Percentiles rank a stretch among this genome's conserved stretches.
Evolutionary conservation across 108 stramenopile species (phyloP).

Genomic region (Parietichytrium sp.): DNA sequence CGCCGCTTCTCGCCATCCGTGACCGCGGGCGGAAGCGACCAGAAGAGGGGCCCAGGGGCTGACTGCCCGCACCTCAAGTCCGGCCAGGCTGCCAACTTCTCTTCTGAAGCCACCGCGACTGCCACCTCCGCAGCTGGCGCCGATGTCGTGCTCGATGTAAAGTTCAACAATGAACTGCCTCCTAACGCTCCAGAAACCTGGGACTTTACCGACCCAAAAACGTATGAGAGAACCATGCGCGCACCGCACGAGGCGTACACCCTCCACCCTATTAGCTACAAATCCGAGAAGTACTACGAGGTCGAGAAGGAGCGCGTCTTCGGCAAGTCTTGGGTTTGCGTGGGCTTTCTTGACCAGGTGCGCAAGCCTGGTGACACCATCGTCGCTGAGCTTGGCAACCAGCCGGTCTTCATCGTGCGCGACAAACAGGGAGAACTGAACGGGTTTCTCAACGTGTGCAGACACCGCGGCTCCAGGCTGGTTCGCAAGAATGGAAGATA

Average conservation of each 20-base stretch:
- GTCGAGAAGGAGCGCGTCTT: conserved; percentile 40
- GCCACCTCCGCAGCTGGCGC: no score
- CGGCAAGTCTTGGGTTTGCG: conserved; percentile 36
- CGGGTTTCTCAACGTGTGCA: conserved; percentile 31
- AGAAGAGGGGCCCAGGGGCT: no score
- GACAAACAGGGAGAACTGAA: conserved; percentile 14
- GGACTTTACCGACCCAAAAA: conserved; percentile 9
- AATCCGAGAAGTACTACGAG: conserved; percentile 15
- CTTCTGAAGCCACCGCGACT: no score
- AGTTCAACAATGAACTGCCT: no score
- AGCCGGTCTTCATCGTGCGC: conserved; percentile 37
- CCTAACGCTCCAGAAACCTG: no score
- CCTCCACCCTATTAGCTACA: conserved; percentile 1
- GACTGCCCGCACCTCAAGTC: no score
- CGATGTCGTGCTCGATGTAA: no score
- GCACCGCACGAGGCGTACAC: conserved; percentile 35
- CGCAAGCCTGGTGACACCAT: conserved; percentile 38
- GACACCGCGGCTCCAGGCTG: conserved; percentile 36
- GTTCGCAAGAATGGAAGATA: conserved; percentile 31
- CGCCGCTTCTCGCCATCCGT: no score
- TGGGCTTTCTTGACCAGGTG: conserved; percentile 11
- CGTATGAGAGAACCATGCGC: background rate
- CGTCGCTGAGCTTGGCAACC: conserved; percentile 30
- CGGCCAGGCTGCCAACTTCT: no score
- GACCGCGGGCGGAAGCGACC: no score